Evolutionary conservation across 1,139 yeast genomes (phyloP).

Genomic region (Diutina pseudorugosa): DNA sequence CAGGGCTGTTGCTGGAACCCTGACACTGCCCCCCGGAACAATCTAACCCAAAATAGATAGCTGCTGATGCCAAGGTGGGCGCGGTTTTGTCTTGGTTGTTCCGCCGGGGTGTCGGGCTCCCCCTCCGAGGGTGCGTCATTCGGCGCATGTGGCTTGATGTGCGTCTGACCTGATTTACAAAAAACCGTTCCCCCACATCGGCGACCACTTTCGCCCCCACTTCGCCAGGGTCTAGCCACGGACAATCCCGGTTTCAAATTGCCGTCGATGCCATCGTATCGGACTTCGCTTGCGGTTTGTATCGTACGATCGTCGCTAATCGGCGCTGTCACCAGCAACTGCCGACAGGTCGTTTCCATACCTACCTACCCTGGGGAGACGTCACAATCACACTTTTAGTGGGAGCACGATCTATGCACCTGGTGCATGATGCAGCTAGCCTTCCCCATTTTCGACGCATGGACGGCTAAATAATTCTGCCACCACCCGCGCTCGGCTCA

Average conservation of each 20-base stretch:
- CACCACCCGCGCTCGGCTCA: background rate
- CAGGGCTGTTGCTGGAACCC: background rate
- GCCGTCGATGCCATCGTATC: too few relatives aligned
- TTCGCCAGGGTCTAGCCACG: too few relatives aligned
- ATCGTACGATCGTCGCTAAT: too few relatives aligned
- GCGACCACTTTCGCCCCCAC: too few relatives aligned
- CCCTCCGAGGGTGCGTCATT: background rate
- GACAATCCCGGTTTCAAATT: too few relatives aligned
- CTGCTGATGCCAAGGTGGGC: background rate
- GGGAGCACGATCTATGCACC: background rate
- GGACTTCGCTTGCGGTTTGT: too few relatives aligned
- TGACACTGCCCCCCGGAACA: background rate
- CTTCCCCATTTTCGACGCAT: background rate
- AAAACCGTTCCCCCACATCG: background rate
- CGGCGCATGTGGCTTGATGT: background rate
- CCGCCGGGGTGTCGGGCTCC: background rate
- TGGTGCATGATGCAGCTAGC: background rate
- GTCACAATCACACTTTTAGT: background rate
- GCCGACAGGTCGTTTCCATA: too few relatives aligned
- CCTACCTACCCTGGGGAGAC: background rate
- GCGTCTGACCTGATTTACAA: background rate
- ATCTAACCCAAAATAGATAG: background rate
- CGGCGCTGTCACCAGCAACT: background rate
- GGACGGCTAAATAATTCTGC: too few relatives aligned
- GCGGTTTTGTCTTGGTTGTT: background rate